Evolutionary conservation across 2,329 filamentous ascomycete species (phyloP), one percentile per base, ranked within the genome.

Genomic region (Cladosporium sp.): DNA sequence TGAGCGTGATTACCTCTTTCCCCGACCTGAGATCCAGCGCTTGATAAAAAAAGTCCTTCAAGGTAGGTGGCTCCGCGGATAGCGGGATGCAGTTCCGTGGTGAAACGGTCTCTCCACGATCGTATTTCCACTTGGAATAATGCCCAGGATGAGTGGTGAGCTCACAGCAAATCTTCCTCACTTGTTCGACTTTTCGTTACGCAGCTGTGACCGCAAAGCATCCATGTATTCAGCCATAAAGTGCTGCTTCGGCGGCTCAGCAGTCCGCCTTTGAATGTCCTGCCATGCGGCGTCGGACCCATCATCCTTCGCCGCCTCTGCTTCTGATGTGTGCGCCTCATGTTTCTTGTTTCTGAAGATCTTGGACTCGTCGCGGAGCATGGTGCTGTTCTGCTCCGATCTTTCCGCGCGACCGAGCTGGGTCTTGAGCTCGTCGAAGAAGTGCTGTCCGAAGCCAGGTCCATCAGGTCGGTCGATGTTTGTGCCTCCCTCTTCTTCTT

Each of bases 341-440:
- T 21, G 13, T 23, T 18, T 18, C 34, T 43, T 56, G 8, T 28
- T 58, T 23, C n/a, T 36, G 10, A 30, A 58, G 54, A 48, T 16
- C 63, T 67, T 53, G 28, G 63, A 51, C 64, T 62, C 49, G 36
- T 56, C 58, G 7, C 46, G 26, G 26, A 66, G 36, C 21, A 59
- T 34, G 46, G 66, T 62, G 64, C 65, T 68, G 51, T 65, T 69
- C 5, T 64, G 65, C 54, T 71, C 65, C 56, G 68, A 65, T 61
- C 65, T 66, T 65, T 75, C 73, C 13, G 69, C 70, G 21, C 65
- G 64, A 1, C 74, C 73, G 1, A 76, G 58, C 67, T 76, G 74
- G 21, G 67, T 67, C 59, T 73, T 74, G 26, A 88, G 70, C 71
- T 87, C 85, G 43, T 86, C 82, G 32, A 78, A 76, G 72, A 85